Percentiles rank a stretch among this genome's conserved stretches.
phyloP scores from a whole-genome alignment of 441 rosid genomes.

The Biscutella laevigata region DNA sequence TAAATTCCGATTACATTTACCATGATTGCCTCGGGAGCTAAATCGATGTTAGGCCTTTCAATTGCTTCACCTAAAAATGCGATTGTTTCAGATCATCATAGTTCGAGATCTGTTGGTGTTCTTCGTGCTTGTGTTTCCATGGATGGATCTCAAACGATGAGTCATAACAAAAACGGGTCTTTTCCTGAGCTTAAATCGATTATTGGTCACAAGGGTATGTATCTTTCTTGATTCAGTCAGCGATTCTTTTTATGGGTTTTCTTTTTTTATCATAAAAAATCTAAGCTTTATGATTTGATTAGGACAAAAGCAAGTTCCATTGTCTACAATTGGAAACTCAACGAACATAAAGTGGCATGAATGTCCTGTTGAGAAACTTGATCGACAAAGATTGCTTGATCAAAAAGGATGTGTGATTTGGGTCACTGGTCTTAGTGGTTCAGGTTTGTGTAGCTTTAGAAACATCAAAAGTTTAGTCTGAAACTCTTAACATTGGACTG shows the following conservation, averaged over 20 bases:
- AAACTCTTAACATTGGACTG: too few species aligned
- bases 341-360: constrained; percentile 62
- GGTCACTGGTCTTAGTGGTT: constrained; percentile 75
- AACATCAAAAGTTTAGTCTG: neutral
- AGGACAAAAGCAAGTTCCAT: constrained; percentile 33
- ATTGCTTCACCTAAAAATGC: constrained; percentile 8
- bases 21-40: constrained; percentile 26
- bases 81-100: neutral
- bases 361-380: constrained; percentile 46
- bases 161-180: constrained; percentile 22
- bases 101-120: constrained; percentile 23
- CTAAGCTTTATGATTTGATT: neutral
- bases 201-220: constrained; percentile 19
- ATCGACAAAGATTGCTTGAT: constrained; percentile 46
- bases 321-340: constrained; percentile 46
- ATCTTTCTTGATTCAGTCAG: neutral
- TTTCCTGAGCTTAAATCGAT: constrained; percentile 18
- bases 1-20: neutral
- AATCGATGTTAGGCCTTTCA: constrained; percentile 21
- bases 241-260: too few species aligned
- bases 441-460: constrained; percentile 37
- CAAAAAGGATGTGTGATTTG: constrained; percentile 75
- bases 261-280: too few species aligned
- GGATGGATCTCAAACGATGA: constrained; percentile 36
- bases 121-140: constrained; percentile 33